Evolutionary conservation across 148 eudicot genomes (phyloP).

Genomic region (Limonium bicolor): DNA sequence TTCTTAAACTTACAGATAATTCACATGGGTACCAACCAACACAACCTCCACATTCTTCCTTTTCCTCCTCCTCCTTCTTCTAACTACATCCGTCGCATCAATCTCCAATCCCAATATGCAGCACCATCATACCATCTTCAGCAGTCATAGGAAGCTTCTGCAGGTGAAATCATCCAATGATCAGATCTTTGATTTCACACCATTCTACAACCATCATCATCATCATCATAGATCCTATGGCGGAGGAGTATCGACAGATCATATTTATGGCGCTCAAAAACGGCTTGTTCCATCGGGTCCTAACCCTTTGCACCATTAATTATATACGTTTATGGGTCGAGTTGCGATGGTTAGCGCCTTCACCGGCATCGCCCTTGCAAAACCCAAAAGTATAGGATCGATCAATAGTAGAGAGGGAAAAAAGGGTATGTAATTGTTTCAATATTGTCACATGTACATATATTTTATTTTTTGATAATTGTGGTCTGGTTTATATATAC

Average conservation of each 20-base stretch:
- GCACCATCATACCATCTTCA: constrained; percentile 16
- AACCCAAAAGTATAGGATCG: too few relatives aligned
- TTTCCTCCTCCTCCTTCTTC: background rate
- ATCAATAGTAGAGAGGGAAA: too few relatives aligned
- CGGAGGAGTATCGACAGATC: constrained; percentile 6
- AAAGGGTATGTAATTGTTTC: too few relatives aligned
- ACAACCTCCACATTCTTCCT: background rate
- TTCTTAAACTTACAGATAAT: too few relatives aligned
- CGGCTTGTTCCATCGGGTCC: constrained; percentile 22
- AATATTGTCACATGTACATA: too few relatives aligned
- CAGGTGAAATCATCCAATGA: too few relatives aligned
- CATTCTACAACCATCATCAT: constrained; percentile 53
- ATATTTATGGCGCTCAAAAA: constrained; percentile 9
- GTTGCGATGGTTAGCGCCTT: background rate
- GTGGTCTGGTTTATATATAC: too few relatives aligned
- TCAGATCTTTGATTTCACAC: constrained; percentile 41
- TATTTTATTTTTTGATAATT: too few relatives aligned
- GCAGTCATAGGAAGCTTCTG: too few relatives aligned
- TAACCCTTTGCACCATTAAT: constrained; percentile 19
- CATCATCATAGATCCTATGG: constrained; percentile 17
- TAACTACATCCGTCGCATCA: background rate
- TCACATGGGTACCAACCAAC: too few relatives aligned
- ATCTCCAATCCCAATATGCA: constrained; percentile 33
- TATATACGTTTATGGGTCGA: background rate
- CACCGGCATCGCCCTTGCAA: too few relatives aligned